Conservation (phyloP, 1,139 yeast species). For the Geotrichum aggregatum region DNA sequence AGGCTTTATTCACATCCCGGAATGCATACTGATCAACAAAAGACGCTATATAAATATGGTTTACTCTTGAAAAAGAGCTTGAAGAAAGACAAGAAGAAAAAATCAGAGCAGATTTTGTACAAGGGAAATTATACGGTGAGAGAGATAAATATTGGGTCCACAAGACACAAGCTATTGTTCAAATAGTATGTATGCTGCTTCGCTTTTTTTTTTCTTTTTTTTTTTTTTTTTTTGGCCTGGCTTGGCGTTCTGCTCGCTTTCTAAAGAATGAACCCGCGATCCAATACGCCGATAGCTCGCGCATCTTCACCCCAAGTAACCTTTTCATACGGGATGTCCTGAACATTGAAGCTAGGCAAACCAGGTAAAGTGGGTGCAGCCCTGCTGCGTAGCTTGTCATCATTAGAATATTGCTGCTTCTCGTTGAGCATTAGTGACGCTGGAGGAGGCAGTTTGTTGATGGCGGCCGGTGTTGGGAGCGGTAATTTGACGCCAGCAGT, state of each 20-base stretch:
- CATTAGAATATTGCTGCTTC: background rate
- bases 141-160: too few species aligned
- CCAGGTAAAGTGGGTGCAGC: conserved; percentile 5
- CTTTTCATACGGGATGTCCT: conserved; percentile 31
- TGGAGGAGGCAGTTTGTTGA: conserved; percentile 3
- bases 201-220: background rate
- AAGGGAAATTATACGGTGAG: too few species aligned
- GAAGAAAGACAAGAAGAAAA: too few species aligned
- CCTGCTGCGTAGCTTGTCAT: background rate
- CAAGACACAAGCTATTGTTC: too few species aligned
- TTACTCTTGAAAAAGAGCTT: too few species aligned
- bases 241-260: background rate
- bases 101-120: too few species aligned
- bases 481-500: background rate
- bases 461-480: background rate
- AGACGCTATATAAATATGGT: too few species aligned
- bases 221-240: background rate
- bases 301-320: conserved; percentile 35
- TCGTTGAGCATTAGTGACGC: conserved; percentile 1
- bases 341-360: conserved; percentile 21
- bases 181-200: background rate
- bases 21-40: too few species aligned
- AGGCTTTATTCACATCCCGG: too few species aligned
- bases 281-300: conserved; percentile 35
- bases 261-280: conserved; percentile 27